Conservation (phyloP, 495 filamentous ascomycete genomes). For the Aspergillus kassunensis region DNA sequence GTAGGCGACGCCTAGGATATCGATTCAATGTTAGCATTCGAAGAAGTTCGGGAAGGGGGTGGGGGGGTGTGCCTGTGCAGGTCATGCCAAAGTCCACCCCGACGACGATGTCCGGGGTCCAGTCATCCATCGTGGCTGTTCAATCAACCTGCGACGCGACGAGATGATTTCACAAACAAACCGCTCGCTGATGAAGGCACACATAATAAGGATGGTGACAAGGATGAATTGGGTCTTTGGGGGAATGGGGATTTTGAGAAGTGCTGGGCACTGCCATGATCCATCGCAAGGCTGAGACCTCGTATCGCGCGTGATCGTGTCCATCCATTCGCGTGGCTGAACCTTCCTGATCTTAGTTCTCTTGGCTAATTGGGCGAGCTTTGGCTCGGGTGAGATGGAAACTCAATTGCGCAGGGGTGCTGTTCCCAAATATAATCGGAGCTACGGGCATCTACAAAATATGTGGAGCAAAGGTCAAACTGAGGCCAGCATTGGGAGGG, state of each 20-base stretch:
- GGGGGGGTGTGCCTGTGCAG: conserved; percentile 44
- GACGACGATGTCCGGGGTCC: conserved; percentile 52
- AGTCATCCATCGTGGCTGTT: conserved; percentile 7
- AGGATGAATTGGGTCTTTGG: not conserved
- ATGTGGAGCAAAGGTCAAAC: too few relatives aligned
- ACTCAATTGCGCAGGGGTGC: too few relatives aligned
- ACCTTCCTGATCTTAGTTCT: not conserved
- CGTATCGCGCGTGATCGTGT: not conserved
- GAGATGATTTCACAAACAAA: not conserved
- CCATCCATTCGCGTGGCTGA: not conserved
- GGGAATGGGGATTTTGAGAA: not conserved
- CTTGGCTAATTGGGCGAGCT: too few relatives aligned
- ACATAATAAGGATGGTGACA: too few relatives aligned
- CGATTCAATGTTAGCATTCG: not conserved
- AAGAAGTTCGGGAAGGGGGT: not conserved
- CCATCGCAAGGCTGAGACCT: not conserved
- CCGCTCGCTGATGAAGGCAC: too few relatives aligned
- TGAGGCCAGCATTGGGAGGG: too few relatives aligned
- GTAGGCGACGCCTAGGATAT: conserved; percentile 48
- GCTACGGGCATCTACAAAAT: too few relatives aligned
- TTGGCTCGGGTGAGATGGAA: not conserved
- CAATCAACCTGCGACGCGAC: too few relatives aligned
- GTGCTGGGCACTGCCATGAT: conserved; percentile 1
- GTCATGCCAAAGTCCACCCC: conserved; percentile 62
- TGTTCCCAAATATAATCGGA: too few relatives aligned